Conservation (phyloP, 352 stramenopile genomes). For the Globisporangium megalacanthum region DNA sequence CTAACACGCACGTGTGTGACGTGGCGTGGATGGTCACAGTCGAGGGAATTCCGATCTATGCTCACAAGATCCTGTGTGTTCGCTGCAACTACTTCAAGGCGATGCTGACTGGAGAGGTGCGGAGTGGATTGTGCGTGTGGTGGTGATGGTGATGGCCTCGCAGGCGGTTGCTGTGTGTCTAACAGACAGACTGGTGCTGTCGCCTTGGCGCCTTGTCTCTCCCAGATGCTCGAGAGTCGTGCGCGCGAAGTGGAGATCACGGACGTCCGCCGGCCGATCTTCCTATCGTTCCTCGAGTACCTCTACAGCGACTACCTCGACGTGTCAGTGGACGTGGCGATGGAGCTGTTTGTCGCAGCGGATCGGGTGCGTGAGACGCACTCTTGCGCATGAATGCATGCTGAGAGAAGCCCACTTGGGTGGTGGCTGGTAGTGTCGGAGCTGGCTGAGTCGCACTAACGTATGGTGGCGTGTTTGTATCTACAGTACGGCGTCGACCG, state of each 20-base stretch:
- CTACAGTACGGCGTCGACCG: conserved; percentile 77
- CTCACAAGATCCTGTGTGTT: conserved; percentile 91
- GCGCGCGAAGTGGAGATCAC: conserved; percentile 89
- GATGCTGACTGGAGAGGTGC: conserved; percentile 79
- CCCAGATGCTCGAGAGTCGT: conserved; percentile 88
- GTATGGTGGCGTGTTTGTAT: neutral
- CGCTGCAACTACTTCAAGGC: conserved; percentile 93
- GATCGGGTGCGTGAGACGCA: conserved; percentile 51
- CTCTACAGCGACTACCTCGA: conserved; percentile 95
- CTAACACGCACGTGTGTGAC: neutral
- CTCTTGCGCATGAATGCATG: neutral
- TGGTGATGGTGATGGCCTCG: neutral
- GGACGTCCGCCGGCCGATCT: conserved; percentile 89
- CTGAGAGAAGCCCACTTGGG: too few relatives aligned
- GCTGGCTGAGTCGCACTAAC: too few relatives aligned
- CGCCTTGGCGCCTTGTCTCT: neutral
- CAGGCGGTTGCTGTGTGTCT: neutral
- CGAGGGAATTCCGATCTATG: conserved; percentile 83
- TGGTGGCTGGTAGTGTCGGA: too few relatives aligned
- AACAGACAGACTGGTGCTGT: neutral
- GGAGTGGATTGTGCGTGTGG: neutral
- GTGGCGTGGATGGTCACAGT: conserved; percentile 30
- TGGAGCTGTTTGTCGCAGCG: conserved; percentile 93
- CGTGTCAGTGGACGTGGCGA: conserved; percentile 87
- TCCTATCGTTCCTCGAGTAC: conserved; percentile 94